Evolutionary conservation across 768 basidiomycete genomes (phyloP), one percentile per base, ranked within the genome.

Genomic region (Hebeloma cylindrosporum): DNA sequence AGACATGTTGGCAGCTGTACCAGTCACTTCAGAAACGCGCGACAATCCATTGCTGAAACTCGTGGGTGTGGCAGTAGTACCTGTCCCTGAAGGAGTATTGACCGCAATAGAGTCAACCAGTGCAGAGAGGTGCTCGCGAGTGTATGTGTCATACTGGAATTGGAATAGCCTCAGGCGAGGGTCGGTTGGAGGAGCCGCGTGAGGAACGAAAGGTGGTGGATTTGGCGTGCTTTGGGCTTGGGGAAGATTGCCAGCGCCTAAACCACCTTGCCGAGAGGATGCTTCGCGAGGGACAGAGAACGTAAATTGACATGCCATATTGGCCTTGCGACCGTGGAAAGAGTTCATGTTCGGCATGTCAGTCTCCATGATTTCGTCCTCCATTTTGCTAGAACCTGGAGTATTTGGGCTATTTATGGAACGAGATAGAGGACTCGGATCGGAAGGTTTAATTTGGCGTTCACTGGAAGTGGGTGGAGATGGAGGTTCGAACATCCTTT

Each of bases 71-170:
- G 70, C 68, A 3, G 65, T 74, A 6, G 73, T 68, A 17, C 71
- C 73, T 40, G 74, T 76, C 21, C 70, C 80, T 21, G 87, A 84
- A 0, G 80, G 79, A 0, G 83, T 80, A 51, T 86, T 83, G 29
- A 86, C 70, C n/a, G 91, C 93, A 48, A 97, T 94, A 2, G 92
- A 90, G 54, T 96, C 94, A 2, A 95, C 93, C 67, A 98, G 79
- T 0, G 89, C 92, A 2, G 91, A 92, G 31, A 98, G 79, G 60
- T 96, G 92, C 16, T 95, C 89, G 32, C 93, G 81, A 1, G 95
- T 99, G 60, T 89, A 94, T 0, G 95, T 97, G 63, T 99, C 95
- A 59, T 97, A 98, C 52, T 92, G 84, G 40, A 93, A 88, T 59
- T 93, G 88, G 67, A 98, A 97, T 27, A 97, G 75, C 9, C 85